A percentile compares a stretch with the other conserved stretches of the same genome.
phyloP scores from a whole-genome alignment of 768 basidiomycete genomes.

The Rhodocollybia butyracea region DNA sequence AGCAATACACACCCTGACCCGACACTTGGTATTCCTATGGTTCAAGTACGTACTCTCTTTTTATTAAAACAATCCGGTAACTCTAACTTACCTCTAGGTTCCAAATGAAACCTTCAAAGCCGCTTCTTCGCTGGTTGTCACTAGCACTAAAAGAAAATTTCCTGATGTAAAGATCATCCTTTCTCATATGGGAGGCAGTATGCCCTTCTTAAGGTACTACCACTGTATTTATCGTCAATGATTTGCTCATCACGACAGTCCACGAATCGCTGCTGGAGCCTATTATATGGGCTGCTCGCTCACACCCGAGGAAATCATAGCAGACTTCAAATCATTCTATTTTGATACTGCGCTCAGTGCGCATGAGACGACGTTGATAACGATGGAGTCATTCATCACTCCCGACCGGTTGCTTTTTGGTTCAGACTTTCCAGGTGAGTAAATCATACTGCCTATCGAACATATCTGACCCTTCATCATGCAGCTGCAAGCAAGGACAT shows the following conservation, averaged over 20 bases:
- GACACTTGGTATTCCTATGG: constrained; percentile 63
- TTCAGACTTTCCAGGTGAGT: constrained; percentile 73
- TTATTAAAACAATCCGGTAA: not conserved
- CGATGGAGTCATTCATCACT: constrained; percentile 48
- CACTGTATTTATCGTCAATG: not conserved
- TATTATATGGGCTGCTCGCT: constrained; percentile 67
- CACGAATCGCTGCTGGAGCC: constrained; percentile 24
- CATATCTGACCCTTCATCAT: not conserved
- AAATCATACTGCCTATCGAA: not conserved
- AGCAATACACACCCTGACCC: constrained; percentile 62
- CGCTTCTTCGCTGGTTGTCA: constrained; percentile 72
- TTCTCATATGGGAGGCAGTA: constrained; percentile 72
- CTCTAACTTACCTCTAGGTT: constrained; percentile 38
- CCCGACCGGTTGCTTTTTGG: constrained; percentile 62
- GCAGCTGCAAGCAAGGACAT: constrained; percentile 57
- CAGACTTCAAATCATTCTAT: constrained; percentile 70
- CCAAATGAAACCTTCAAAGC: constrained; percentile 84
- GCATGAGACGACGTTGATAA: constrained; percentile 46
- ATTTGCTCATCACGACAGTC: not conserved
- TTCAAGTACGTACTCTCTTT: constrained; percentile 43
- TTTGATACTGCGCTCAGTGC: constrained; percentile 71
- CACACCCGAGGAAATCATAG: constrained; percentile 60
- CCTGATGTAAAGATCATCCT: constrained; percentile 61
- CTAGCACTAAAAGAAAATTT: constrained; percentile 63
- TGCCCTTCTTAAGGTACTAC: constrained; percentile 42